A percentile compares a stretch with the other conserved stretches of the same genome.
Evolutionary conservation across 768 basidiomycete genomes (phyloP).

Genomic region (Trametes maxima): DNA sequence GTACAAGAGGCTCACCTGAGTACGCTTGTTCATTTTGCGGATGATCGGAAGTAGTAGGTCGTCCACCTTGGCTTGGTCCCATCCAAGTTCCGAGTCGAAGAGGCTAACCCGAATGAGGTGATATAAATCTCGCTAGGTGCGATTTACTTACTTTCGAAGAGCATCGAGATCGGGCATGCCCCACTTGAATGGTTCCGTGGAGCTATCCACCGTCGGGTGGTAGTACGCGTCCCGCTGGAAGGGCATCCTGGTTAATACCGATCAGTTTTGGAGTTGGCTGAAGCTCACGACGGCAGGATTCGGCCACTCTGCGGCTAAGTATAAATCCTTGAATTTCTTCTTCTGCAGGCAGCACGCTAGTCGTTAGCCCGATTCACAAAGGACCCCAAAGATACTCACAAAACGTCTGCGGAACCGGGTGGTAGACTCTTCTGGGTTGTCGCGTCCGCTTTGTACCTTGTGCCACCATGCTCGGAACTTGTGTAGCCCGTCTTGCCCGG

Average conservation of each 20-base stretch:
- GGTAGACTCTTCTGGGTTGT: slow-evolving; percentile 69
- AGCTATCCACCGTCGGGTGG: slow-evolving; percentile 86
- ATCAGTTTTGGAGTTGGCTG: background rate
- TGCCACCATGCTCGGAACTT: slow-evolving; percentile 95
- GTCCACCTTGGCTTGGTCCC: slow-evolving; percentile 83
- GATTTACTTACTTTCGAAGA: slow-evolving; percentile 65
- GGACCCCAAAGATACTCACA: slow-evolving; percentile 51
- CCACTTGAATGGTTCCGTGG: slow-evolving; percentile 96
- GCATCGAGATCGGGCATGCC: slow-evolving; percentile 95
- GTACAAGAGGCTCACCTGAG: slow-evolving; percentile 51
- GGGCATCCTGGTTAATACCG: background rate
- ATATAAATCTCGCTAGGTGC: too few species aligned
- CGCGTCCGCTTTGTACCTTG: slow-evolving; percentile 88
- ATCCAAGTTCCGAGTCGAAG: slow-evolving; percentile 67
- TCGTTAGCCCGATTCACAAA: background rate
- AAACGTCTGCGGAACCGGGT: slow-evolving; percentile 84
- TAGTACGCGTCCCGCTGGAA: slow-evolving; percentile 88
- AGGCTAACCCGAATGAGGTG: background rate
- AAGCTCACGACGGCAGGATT: slow-evolving; percentile 80
- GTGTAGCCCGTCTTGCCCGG: slow-evolving; percentile 79
- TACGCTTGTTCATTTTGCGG: slow-evolving; percentile 81
- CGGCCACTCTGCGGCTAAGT: slow-evolving; percentile 85
- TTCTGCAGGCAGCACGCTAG: slow-evolving; percentile 53
- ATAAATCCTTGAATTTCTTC: slow-evolving; percentile 84
- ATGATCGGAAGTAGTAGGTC: slow-evolving; percentile 92